Percentiles rank a stretch among this genome's conserved stretches.
Conservation (phyloP, 305 asterid species). For the Rubia balearica region DNA sequence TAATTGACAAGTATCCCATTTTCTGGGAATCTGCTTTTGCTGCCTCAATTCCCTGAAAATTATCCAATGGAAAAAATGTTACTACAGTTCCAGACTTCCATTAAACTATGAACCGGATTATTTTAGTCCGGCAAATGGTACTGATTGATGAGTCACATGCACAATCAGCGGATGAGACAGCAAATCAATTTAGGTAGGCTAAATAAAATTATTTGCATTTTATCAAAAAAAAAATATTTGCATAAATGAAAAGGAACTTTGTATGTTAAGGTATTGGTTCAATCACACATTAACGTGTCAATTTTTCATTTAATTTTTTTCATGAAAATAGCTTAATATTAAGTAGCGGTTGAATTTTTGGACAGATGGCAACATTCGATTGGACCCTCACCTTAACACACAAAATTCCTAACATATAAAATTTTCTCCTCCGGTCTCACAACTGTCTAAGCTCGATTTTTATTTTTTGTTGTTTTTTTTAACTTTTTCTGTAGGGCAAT, state of each 20-base stretch:
- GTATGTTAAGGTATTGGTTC: too few species aligned
- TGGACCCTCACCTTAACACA: too few species aligned
- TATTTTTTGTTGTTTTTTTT: neutral
- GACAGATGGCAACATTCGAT: too few species aligned
- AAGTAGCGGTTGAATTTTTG: too few species aligned
- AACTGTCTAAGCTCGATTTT: neutral
- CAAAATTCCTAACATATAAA: too few species aligned
- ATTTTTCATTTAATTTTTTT: too few species aligned
- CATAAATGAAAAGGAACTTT: neutral
- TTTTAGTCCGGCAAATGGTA: neutral
- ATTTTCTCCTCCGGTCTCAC: neutral
- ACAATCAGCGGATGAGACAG: neutral
- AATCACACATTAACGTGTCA: too few species aligned
- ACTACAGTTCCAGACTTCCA: neutral
- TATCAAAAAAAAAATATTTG: too few species aligned
- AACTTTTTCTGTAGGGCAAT: neutral
- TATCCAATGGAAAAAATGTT: neutral
- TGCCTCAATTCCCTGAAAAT: conserved; percentile 7
- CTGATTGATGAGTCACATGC: conserved; percentile 1
- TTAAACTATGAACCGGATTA: neutral
- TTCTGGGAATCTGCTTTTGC: conserved; percentile 5
- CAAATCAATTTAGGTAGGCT: neutral
- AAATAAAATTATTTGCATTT: too few species aligned
- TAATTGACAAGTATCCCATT: conserved; percentile 41
- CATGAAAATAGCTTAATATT: too few species aligned